A percentile compares a stretch with the other conserved stretches of the same genome.
phyloP scores from a whole-genome alignment of 495 filamentous ascomycete species.

The Paragyromitra xinjiangensis region DNA sequence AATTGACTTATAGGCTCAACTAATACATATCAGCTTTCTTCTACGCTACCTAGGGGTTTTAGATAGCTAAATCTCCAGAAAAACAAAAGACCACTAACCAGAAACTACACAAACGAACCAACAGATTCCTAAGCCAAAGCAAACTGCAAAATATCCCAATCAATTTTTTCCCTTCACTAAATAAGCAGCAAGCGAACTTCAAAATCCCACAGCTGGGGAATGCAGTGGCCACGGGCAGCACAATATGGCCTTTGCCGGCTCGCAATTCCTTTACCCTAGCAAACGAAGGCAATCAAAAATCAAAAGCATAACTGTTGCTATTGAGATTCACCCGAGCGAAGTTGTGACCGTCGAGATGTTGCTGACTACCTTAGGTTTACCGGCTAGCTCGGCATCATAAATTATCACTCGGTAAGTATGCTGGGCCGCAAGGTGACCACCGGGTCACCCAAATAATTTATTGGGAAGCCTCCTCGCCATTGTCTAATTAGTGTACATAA shows the following conservation, averaged over 20 bases:
- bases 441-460: not conserved
- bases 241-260: not conserved
- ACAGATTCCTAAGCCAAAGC: not conserved
- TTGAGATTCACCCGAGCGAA: not conserved
- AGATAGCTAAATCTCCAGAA: not conserved
- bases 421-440: not conserved
- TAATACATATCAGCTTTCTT: not conserved
- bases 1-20: not conserved
- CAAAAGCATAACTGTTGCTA: not conserved
- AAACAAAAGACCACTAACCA: not conserved
- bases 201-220: not conserved
- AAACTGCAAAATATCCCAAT: not conserved
- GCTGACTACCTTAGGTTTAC: not conserved
- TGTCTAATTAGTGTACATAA: not conserved
- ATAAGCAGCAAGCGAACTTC: conserved; percentile 16
- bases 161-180: not conserved
- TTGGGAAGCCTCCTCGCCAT: not conserved
- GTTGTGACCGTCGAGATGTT: not conserved
- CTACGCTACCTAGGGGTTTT: not conserved
- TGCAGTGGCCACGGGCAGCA: not conserved
- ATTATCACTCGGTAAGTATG: conserved; percentile 33
- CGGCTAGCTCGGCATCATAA: conserved; percentile 30
- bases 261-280: not conserved
- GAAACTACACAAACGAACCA: not conserved
- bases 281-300: not conserved